Evolutionary conservation across 805 yeast genomes (phyloP).

Genomic region (Yarrowia hollandica): DNA sequence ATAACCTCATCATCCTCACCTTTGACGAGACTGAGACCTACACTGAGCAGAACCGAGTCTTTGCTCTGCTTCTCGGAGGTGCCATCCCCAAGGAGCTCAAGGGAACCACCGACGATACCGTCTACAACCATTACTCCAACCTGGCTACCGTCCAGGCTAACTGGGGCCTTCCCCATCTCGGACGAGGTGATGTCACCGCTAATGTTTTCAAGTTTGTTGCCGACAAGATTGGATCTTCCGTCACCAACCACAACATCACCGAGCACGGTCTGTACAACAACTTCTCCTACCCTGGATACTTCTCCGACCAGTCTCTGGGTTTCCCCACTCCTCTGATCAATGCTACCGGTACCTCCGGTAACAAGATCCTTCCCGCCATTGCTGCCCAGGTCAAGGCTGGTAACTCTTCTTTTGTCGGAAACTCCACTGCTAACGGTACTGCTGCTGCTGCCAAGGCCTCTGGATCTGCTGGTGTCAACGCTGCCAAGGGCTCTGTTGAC

Average conservation of each 20-base stretch:
- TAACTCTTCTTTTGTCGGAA: background rate
- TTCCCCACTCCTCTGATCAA: slow-evolving; percentile 18
- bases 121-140: slow-evolving; percentile 55
- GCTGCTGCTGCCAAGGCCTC: background rate
- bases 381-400: background rate
- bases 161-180: slow-evolving; percentile 52
- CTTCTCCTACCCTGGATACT: slow-evolving; percentile 20
- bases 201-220: slow-evolving; percentile 51
- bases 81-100: slow-evolving; percentile 45
- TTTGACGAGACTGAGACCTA: slow-evolving; percentile 53
- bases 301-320: slow-evolving; percentile 13
- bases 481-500: slow-evolving; percentile 15
- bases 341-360: slow-evolving; percentile 9
- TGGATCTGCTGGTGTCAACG: slow-evolving; percentile 1
- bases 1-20: slow-evolving; percentile 50
- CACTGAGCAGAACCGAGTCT: slow-evolving; percentile 49
- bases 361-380: slow-evolving; percentile 13
- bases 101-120: slow-evolving; percentile 50
- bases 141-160: slow-evolving; percentile 51
- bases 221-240: slow-evolving; percentile 36
- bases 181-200: slow-evolving; percentile 53
- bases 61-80: slow-evolving; percentile 51
- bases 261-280: slow-evolving; percentile 7
- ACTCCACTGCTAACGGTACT: slow-evolving; percentile 1
- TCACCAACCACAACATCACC: slow-evolving; percentile 19